Percentiles rank a stretch among this genome's conserved stretches.
These are phyloP conservation scores for Pichia manshurica DNA, from an alignment of 805 yeast genomes.

Conservation along the genomic window DNA sequence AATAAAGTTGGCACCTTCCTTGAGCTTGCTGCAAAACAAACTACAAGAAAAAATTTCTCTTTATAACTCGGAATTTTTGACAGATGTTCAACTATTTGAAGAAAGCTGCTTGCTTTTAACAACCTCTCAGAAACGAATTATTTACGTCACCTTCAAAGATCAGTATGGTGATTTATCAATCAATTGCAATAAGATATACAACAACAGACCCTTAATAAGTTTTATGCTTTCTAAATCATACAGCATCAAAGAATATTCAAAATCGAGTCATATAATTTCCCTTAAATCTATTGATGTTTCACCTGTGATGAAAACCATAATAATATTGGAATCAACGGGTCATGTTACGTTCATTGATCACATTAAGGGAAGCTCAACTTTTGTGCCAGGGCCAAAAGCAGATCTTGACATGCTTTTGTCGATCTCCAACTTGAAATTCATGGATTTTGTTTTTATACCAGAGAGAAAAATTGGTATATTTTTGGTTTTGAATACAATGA, in stretches of 20 bases:
- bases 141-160: constrained; percentile 61
- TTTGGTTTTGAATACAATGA: not conserved
- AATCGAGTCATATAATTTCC: constrained; percentile 47
- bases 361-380: constrained; percentile 28
- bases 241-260: constrained; percentile 19
- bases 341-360: constrained; percentile 32
- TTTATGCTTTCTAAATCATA: constrained; percentile 17
- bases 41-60: constrained; percentile 37
- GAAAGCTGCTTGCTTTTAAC: constrained; percentile 71
- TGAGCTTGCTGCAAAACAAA: constrained; percentile 36
- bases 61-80: constrained; percentile 48
- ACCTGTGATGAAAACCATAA: constrained; percentile 36
- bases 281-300: constrained; percentile 43
- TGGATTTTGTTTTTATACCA: constrained; percentile 1
- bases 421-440: not conserved
- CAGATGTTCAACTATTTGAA: constrained; percentile 52
- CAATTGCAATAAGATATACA: constrained; percentile 19
- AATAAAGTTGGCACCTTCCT: constrained; percentile 58
- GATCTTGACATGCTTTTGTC: constrained; percentile 1
- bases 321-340: constrained; percentile 44
- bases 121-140: constrained; percentile 63
- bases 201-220: constrained; percentile 13
- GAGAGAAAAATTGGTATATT: constrained; percentile 1
- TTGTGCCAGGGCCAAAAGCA: constrained; percentile 2
- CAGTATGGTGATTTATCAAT: constrained; percentile 54